A percentile compares a stretch with the other conserved stretches of the same genome.
Evolutionary conservation across 169 alveolate species (phyloP).

Genomic region (Cryptosporidium xiaoi): DNA sequence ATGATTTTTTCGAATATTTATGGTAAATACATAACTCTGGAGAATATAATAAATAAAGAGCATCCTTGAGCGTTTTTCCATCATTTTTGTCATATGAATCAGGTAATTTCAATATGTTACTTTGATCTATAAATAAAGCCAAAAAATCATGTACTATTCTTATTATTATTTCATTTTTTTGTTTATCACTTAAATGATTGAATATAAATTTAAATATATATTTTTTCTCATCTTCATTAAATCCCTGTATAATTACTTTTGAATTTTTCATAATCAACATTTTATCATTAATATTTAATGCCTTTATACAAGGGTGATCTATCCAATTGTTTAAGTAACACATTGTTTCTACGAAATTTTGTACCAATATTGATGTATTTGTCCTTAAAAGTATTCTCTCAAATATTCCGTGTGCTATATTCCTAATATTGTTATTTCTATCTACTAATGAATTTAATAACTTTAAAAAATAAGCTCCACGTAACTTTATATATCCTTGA

Average conservation of each 20-base stretch:
- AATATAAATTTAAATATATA: conserved; percentile 34
- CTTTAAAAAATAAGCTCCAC: conserved; percentile 57
- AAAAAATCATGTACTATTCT: conserved; percentile 63
- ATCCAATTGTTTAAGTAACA: conserved; percentile 59
- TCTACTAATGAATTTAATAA: conserved; percentile 34
- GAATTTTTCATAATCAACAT: conserved; percentile 2
- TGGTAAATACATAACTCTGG: conserved; percentile 65
- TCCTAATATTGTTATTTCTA: conserved; percentile 27
- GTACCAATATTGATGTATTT: conserved; percentile 29
- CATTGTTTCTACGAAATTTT: conserved; percentile 58
- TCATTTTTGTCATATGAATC: conserved; percentile 51
- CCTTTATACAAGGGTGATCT: conserved; percentile 63
- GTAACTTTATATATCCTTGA: conserved; percentile 68
- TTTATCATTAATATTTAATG: conserved; percentile 27
- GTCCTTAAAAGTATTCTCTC: conserved; percentile 39
- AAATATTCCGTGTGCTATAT: conserved; percentile 59
- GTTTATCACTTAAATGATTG: conserved; percentile 60
- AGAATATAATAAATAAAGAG: conserved; percentile 32
- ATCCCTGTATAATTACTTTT: background rate
- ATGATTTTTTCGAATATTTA: conserved; percentile 56
- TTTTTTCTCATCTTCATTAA: conserved; percentile 32
- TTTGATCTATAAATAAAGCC: conserved; percentile 65
- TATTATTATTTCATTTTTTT: conserved; percentile 38
- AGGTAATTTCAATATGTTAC: conserved; percentile 32
- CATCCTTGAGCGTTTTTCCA: conserved; percentile 64